A percentile compares a stretch with the other conserved stretches of the same genome.
Evolutionary conservation across 2,329 filamentous ascomycete species (phyloP).

Genomic region (Aspergillus sp.): DNA sequence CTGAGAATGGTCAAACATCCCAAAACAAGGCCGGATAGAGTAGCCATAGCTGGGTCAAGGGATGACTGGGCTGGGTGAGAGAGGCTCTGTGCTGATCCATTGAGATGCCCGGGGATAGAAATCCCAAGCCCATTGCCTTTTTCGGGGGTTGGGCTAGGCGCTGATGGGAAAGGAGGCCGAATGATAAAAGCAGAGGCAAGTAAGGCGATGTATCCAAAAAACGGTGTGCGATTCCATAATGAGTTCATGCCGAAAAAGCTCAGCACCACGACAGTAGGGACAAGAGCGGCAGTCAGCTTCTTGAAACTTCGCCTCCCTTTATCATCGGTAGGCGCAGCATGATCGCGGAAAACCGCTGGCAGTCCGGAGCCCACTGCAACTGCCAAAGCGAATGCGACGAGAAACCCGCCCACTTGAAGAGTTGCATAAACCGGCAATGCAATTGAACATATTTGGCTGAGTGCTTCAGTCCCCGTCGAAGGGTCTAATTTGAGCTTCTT

Average conservation of each 20-base stretch:
- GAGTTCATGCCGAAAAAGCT: conserved; percentile 31
- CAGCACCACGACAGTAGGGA: conserved; percentile 23
- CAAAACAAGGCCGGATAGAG: conserved; percentile 28
- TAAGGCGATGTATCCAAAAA: conserved; percentile 50
- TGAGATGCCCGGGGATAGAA: conserved; percentile 1
- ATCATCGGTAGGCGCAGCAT: conserved; percentile 9
- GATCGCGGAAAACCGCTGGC: conserved; percentile 22
- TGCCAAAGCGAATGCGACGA: conserved; percentile 54
- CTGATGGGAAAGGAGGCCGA: conserved; percentile 47
- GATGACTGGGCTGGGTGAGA: conserved; percentile 13
- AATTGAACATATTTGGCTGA: conserved; percentile 41
- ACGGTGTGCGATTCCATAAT: conserved; percentile 36
- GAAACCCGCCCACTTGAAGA: conserved; percentile 54
- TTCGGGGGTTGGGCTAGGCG: conserved; percentile 7
- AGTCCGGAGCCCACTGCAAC: conserved; percentile 49
- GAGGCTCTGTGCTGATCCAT: conserved; percentile 13
- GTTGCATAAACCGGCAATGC: conserved; percentile 57
- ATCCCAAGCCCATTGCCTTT: conserved; percentile 25
- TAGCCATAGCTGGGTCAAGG: conserved; percentile 28
- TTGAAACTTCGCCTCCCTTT: conserved; percentile 28
- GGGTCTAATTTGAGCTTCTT: conserved; percentile 21
- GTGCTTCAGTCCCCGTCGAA: conserved; percentile 19
- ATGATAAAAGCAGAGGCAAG: conserved; percentile 46
- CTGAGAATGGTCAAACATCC: conserved; percentile 24
- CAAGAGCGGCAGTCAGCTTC: conserved; percentile 25